A percentile compares a stretch with the other conserved stretches of the same genome.
phyloP scores from a whole-genome alignment of 306 rosid species.

The Datisca glomerata region DNA sequence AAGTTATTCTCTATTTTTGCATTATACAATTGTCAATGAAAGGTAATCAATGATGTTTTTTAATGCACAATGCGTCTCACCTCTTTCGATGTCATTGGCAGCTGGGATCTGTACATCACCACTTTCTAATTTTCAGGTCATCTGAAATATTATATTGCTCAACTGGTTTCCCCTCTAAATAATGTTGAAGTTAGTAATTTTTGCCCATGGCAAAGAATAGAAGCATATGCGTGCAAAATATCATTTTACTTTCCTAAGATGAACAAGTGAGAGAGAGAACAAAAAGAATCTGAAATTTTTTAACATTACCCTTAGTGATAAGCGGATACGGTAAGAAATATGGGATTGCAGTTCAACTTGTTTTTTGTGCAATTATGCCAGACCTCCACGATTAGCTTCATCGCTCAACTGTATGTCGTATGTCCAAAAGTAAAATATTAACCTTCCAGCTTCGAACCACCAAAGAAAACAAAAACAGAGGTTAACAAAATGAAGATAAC shows the following conservation, averaged over 20 bases:
- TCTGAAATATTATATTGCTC: slow-evolving; percentile 49
- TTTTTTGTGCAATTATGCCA: slow-evolving; percentile 17
- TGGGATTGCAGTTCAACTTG: slow-evolving; percentile 38
- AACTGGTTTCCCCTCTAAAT: slow-evolving; percentile 70
- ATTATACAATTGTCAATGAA: background rate
- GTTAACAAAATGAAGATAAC: no score
- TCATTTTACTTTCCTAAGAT: slow-evolving; percentile 4
- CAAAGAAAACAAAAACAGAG: no score
- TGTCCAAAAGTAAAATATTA: no score
- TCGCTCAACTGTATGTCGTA: slow-evolving; percentile 83
- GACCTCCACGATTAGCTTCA: slow-evolving; percentile 40
- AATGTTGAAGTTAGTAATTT: slow-evolving; percentile 61
- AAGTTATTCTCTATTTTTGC: no score
- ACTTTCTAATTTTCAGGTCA: slow-evolving; percentile 41
- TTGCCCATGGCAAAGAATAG: slow-evolving; percentile 64
- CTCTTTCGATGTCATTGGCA: slow-evolving; percentile 25
- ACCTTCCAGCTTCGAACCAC: no score
- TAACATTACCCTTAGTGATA: slow-evolving; percentile 78
- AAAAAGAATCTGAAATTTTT: no score
- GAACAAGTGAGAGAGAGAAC: no score
- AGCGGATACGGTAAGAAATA: slow-evolving; percentile 64
- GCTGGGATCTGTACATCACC: slow-evolving; percentile 49
- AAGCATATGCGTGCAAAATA: slow-evolving; percentile 63
- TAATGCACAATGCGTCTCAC: slow-evolving; percentile 28
- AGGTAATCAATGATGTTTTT: slow-evolving; percentile 4